Base-by-base conservation (phyloP, 768 basidiomycete species). In the Suillus subaureus region DNA sequence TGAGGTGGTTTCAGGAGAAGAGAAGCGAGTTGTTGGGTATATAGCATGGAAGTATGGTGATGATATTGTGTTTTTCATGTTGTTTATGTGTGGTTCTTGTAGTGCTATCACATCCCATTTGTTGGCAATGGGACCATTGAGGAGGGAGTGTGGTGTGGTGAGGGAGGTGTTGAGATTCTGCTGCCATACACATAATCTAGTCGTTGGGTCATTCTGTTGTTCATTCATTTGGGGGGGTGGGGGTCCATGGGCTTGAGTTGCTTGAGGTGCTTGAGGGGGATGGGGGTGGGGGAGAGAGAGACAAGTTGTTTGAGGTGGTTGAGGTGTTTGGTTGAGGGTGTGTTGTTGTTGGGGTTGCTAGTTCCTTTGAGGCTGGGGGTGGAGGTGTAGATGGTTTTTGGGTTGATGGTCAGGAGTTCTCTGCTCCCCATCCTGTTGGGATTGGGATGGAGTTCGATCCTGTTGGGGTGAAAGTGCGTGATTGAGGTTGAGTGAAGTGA, bases 31-130 rank as follows among this genome's bases (percentile, higher is more conserved):
- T 1, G 43, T 11, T 1, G 43, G 43, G 8, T 45, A 45, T 9
- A 45, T 4, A 1, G 43, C 21, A 13, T 45, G 43, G 2, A n/a
- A 45, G 3, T 45, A n/a, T 0, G 21, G 43, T 0, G 43, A 45
- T n/a, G 43, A 45, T 3, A 45, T 45, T 0, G 43, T 45, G 43
- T 45, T 45, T n/a, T 45, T 45, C 21, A 4, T 45, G 9, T n/a
- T 8, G 21, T 45, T 45, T 8, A 45, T 45, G 21, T 45, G 21
- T 9, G 43, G 43, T 45, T 45, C 1, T 67, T 83, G 81, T 7
- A 82, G 21, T 1, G 70, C 61, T 0, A 79, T 42, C 0, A 83
- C 70, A 64, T 82, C 77, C 51, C 66, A 75, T 8, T 73, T 33
- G 3, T 4, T 1, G 2, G 45, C 43, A 1, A 15, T 23, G 0